Conservation (phyloP, 2,329 filamentous ascomycete species). For the Aspergillus jensenii region DNA sequence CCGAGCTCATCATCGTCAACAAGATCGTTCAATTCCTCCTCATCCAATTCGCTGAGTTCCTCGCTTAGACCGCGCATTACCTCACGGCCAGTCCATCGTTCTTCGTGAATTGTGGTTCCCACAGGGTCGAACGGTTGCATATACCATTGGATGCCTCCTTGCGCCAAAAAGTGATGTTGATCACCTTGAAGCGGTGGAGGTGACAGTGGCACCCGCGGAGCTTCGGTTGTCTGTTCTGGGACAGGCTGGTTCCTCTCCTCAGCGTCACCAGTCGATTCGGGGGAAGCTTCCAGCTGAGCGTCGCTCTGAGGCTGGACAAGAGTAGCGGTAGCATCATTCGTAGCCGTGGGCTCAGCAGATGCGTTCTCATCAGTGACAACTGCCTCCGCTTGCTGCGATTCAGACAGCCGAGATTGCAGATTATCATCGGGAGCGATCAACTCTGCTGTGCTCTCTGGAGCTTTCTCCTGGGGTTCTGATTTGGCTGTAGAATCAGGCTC, state of each 20-base stretch:
- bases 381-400: constrained; percentile 1
- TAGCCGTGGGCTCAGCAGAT: constrained; percentile 10
- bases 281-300: background rate
- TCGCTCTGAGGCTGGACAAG: constrained; percentile 38
- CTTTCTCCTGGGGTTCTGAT: constrained; percentile 25
- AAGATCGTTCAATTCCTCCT: constrained; percentile 79
- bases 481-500: constrained; percentile 23
- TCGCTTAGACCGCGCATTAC: constrained; percentile 75
- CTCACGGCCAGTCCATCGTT: constrained; percentile 71
- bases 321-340: constrained; percentile 26
- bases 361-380: constrained; percentile 2
- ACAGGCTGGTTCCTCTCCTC: constrained; percentile 34
- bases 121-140: constrained; percentile 74
- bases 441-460: constrained; percentile 10
- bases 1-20: constrained; percentile 55
- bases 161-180: constrained; percentile 53
- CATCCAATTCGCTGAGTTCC: constrained; percentile 86
- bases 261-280: constrained; percentile 31
- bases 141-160: constrained; percentile 87
- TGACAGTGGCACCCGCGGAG: constrained; percentile 31
- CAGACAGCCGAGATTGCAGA: constrained; percentile 7
- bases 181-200: constrained; percentile 43
- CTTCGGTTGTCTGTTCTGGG: constrained; percentile 45
- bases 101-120: constrained; percentile 76
- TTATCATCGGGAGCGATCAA: constrained; percentile 15